A percentile compares a stretch with the other conserved stretches of the same genome.
These are phyloP conservation scores for Stephania japonica DNA, from an alignment of 164 flowering plant genomes.

Conservation along the genomic window DNA sequence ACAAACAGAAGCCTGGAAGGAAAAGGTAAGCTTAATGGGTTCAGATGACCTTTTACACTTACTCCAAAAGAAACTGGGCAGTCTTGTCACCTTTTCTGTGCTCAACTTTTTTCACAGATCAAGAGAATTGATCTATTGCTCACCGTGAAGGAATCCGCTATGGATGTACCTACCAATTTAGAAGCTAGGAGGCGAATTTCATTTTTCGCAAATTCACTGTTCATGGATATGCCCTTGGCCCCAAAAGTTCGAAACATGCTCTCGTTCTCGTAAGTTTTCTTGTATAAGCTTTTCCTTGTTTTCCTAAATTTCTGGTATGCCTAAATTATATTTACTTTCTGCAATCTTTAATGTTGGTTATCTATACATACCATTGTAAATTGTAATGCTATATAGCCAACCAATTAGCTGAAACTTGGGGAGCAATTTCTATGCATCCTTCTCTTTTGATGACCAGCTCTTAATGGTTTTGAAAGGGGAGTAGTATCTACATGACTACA, in stretches of 20 bases:
- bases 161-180: constrained; percentile 95
- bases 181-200: constrained; percentile 96
- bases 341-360: background rate
- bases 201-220: constrained; percentile 89
- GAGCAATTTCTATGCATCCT: background rate
- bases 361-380: background rate
- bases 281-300: no score
- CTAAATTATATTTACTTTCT: background rate
- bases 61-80: background rate
- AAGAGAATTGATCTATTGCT: constrained; percentile 73
- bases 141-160: constrained; percentile 93
- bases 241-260: constrained; percentile 99
- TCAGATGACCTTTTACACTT: background rate
- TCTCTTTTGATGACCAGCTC: background rate
- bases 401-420: background rate
- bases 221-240: constrained; percentile 95
- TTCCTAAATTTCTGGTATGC: background rate
- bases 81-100: background rate
- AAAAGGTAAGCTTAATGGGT: constrained; percentile 46
- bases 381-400: background rate
- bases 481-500: no score
- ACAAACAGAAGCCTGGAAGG: constrained; percentile 82
- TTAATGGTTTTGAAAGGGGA: no score
- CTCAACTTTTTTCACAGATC: constrained; percentile 41
- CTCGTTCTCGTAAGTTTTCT: constrained; percentile 79